Base-by-base conservation (phyloP, 2,329 filamentous ascomycete species). In the Trichoderma arundinaceum region DNA sequence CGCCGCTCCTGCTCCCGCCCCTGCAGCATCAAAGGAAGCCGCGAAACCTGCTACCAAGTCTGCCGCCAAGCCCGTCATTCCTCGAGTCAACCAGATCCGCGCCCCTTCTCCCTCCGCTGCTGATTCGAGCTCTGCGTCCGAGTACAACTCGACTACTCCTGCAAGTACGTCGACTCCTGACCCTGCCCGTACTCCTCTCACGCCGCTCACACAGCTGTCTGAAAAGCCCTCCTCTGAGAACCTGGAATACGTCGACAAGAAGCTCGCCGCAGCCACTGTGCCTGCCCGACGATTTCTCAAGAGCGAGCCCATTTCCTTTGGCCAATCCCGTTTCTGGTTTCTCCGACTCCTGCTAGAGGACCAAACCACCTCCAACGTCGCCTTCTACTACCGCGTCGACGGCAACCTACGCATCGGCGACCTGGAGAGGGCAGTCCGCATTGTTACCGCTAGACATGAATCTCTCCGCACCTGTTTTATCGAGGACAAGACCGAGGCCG, bases 291-390 rank as follows among this genome's bases (percentile, higher is more conserved):
- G 48, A 32, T 63, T 66, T 28, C 12, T 63, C 17, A 68, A 63
- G 56, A 69, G 39, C 17, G 70, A 67, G 52, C 73, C 60, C 7
- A 77, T 82, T 66, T 81, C 80, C 3, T 74, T 74, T n/a, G 75
- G 71, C 7, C 80, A 83, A 68, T 72, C 75, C 0, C 71, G 79
- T 0, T 79, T 82, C 67, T 83, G 78, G 78, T 79, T 80, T 65
- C 66, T 78, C 0, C 66, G 68, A 4, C 65, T 71, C 7, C 72
- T 71, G 3, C 32, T 80, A 2, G 66, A 79, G 7, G 76, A 82
- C 53, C 72, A 72, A 7, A 78, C 76, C 0, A 76, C 77, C 1
- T 78, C 76, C 66, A 84, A 84, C 68, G 72, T 78, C 35, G 75
- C 78, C 0, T 68, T 74, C 1, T 70, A 57, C 0, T 72, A 74